Evolutionary conservation across 768 basidiomycete genomes (phyloP).

Genomic region (Termitomyces sp.): DNA sequence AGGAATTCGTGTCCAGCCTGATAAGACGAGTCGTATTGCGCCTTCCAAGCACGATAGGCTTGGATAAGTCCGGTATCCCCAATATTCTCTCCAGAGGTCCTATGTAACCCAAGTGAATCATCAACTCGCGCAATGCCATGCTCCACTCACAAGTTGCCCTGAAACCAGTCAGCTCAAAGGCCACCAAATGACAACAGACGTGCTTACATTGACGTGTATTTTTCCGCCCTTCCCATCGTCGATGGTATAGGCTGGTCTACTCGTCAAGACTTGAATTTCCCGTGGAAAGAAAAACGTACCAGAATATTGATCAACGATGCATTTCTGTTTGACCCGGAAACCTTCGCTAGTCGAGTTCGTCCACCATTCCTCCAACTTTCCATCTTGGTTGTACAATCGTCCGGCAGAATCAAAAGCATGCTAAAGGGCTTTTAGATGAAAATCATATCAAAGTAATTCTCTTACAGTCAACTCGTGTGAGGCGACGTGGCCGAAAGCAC

Average conservation of each 20-base stretch:
- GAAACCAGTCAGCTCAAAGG: not conserved
- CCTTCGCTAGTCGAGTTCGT: constrained; percentile 78
- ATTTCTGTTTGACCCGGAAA: constrained; percentile 78
- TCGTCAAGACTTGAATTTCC: not conserved
- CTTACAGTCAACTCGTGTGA: constrained; percentile 87
- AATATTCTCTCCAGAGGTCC: constrained; percentile 90
- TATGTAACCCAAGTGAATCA: constrained; percentile 21
- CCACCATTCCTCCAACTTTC: constrained; percentile 91
- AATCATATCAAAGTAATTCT: not conserved
- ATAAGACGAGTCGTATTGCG: constrained; percentile 54
- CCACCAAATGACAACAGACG: constrained; percentile 8
- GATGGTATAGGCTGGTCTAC: constrained; percentile 68
- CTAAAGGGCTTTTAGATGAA: constrained; percentile 26
- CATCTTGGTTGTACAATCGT: constrained; percentile 84
- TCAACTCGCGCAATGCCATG: not conserved
- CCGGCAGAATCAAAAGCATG: constrained; percentile 91
- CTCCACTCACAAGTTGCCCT: constrained; percentile 68
- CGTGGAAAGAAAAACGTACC: constrained; percentile 27
- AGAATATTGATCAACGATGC: constrained; percentile 91
- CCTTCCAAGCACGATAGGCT: constrained; percentile 89
- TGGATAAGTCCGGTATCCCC: constrained; percentile 83
- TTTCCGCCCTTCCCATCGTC: constrained; percentile 81
- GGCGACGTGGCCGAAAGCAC: constrained; percentile 89
- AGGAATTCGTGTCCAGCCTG: constrained; percentile 68
- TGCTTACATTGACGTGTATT: constrained; percentile 75